Evolutionary conservation across 257 asterid genomes (phyloP).

Genomic region (Galeopsis tetrahit): DNA sequence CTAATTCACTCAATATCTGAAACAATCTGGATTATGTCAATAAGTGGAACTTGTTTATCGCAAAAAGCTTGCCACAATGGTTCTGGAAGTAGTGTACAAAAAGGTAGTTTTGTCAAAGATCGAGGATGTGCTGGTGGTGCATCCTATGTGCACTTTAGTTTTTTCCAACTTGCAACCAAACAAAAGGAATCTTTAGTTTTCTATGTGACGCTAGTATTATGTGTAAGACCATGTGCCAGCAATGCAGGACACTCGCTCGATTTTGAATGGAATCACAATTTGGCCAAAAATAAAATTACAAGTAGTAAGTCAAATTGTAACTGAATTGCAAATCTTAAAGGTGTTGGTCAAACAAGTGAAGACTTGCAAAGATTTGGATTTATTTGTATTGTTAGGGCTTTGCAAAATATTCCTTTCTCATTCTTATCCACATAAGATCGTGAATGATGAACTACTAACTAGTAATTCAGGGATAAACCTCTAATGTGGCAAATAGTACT

Average conservation of each 20-base stretch:
- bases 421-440: background rate
- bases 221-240: background rate
- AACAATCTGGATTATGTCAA: background rate
- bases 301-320: too few species aligned
- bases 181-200: too few species aligned
- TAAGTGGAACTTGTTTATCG: background rate
- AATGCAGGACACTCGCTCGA: background rate
- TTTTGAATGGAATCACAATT: background rate
- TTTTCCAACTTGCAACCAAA: too few species aligned
- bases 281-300: background rate
- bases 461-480: constrained; percentile 5
- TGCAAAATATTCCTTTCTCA: background rate
- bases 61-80: background rate
- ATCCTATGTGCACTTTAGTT: too few species aligned
- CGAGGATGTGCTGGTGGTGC: background rate
- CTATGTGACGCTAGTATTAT: background rate
- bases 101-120: background rate
- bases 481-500: background rate
- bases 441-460: constrained; percentile 3
- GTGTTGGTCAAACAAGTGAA: background rate
- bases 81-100: background rate
- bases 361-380: background rate
- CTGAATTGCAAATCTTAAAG: background rate
- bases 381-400: background rate
- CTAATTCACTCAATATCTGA: background rate